phyloP scores from a whole-genome alignment of 257 asterid species.

The Voacanga thouarsii region DNA sequence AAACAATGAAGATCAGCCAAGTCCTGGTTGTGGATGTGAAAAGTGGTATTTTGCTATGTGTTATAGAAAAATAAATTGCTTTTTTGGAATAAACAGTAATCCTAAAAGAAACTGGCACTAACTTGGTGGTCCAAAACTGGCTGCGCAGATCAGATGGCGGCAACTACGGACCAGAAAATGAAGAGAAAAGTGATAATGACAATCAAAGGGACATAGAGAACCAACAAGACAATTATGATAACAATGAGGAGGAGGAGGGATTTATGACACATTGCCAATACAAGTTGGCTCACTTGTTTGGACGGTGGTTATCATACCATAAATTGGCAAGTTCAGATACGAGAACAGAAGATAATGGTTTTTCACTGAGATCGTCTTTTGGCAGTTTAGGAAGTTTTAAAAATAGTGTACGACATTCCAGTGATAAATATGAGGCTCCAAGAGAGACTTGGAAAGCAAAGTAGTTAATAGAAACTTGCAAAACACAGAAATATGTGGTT shows the following conservation, averaged over 20 bases:
- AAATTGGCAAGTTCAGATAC: conserved; percentile 38
- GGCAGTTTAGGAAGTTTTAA: conserved; percentile 34
- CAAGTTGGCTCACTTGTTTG: conserved; percentile 38
- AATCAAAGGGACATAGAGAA: conserved; percentile 12
- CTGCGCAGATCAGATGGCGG: conserved; percentile 2
- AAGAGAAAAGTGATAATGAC: conserved; percentile 17
- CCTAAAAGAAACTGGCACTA: neutral
- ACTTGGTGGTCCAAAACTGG: conserved; percentile 5
- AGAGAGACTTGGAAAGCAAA: conserved; percentile 30
- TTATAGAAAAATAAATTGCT: neutral
- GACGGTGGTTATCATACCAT: conserved; percentile 53
- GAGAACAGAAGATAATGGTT: conserved; percentile 26
- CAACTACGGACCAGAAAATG: neutral
- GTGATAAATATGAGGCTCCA: conserved; percentile 21
- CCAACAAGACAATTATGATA: conserved; percentile 18
- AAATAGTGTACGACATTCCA: conserved; percentile 27
- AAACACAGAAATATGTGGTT: neutral
- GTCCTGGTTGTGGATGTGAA: neutral
- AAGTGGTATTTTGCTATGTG: neutral
- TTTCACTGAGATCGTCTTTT: conserved; percentile 27
- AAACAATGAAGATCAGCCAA: neutral
- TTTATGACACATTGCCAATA: conserved; percentile 22
- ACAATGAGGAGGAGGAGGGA: conserved; percentile 26
- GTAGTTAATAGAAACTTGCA: conserved; percentile 7
- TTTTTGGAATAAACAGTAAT: neutral